Evolutionary conservation across 2,329 filamentous ascomycete species (phyloP), one percentile per base, ranked within the genome.

Genomic region (Mollisia scopiformis): DNA sequence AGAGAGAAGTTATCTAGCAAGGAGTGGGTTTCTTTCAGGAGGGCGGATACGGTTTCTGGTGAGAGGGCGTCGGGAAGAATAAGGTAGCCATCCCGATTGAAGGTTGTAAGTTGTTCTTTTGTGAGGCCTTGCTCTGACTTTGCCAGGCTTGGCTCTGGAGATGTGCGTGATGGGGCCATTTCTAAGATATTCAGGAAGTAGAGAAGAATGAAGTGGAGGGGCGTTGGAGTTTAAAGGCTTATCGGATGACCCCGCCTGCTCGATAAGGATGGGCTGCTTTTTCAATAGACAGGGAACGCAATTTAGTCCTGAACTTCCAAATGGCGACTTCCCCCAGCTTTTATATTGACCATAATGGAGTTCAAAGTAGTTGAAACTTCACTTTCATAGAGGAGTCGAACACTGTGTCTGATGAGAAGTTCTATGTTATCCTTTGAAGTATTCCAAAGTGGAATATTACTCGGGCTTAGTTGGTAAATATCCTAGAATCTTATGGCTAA

Each of bases 81-180:
- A 62, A 98, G 88, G 78, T 96, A 98, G 77, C 95, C 95, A 79
- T 98, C 91, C 54, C 85, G 80, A 68, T 89, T 75, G 81, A 96
- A 98, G 71, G 83, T 80, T 52, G 83, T 74, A 50, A 95, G 78
- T 73, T 97, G 93, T 31, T 84, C 81, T 46, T 86, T 76, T 16
- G 88, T 89, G 60, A 97, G 89, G 10, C 66, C 61, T 49, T 62
- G 58, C 10, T 39, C 43, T 50, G 41, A 6, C 14, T 50, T 43
- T 47, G 19, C 21, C 16, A 11, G 13, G 2, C 55, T 19, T 31
- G 60, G 55, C 6, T 57, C 58, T 39, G 66, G 63, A 28, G 68
- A 69, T 19, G 62, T 67, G 31, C 62, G 55, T 56, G 66, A 69
- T 16, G 66, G 68, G 37, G 64, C 64, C 71, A 65, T 65, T 65